Conservation (phyloP, 2,329 filamentous ascomycete genomes). For the Paraphoma sp. region DNA sequence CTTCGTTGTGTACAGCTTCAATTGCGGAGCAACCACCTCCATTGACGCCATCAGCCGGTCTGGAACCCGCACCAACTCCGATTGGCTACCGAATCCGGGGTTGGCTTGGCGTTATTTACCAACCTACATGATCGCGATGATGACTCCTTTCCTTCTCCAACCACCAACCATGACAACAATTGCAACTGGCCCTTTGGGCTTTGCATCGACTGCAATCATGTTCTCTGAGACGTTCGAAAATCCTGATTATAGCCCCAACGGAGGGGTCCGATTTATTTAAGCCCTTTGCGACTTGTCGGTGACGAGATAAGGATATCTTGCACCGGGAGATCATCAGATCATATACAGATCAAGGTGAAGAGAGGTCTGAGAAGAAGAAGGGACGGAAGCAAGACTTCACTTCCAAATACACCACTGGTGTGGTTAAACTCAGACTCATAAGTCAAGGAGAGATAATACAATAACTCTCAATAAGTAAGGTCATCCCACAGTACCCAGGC, state of each 20-base stretch:
- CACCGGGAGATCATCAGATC: slow-evolving; percentile 25
- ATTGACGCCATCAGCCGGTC: background rate
- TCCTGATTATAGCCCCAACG: slow-evolving; percentile 60
- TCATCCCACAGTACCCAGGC: no score
- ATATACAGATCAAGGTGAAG: slow-evolving; percentile 10
- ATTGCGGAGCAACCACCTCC: background rate
- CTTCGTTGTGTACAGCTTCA: background rate
- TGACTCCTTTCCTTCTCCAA: slow-evolving; percentile 35
- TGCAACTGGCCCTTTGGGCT: slow-evolving; percentile 32
- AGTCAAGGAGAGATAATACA: background rate
- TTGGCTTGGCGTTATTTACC: slow-evolving; percentile 25
- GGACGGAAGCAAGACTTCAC: background rate
- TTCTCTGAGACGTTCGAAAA: slow-evolving; percentile 32
- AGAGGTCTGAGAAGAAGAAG: background rate
- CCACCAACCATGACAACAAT: slow-evolving; percentile 37
- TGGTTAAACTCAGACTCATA: background rate
- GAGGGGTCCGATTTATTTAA: slow-evolving; percentile 59
- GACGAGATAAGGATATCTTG: slow-evolving; percentile 34
- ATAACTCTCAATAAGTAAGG: background rate
- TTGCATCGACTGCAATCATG: slow-evolving; percentile 22
- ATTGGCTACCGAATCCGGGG: slow-evolving; percentile 26
- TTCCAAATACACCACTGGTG: background rate
- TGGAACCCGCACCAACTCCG: slow-evolving; percentile 8
- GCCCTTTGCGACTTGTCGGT: slow-evolving; percentile 32
- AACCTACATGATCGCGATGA: slow-evolving; percentile 8